Conservation (phyloP, 257 asterid genomes). For the Lantana camara region DNA sequence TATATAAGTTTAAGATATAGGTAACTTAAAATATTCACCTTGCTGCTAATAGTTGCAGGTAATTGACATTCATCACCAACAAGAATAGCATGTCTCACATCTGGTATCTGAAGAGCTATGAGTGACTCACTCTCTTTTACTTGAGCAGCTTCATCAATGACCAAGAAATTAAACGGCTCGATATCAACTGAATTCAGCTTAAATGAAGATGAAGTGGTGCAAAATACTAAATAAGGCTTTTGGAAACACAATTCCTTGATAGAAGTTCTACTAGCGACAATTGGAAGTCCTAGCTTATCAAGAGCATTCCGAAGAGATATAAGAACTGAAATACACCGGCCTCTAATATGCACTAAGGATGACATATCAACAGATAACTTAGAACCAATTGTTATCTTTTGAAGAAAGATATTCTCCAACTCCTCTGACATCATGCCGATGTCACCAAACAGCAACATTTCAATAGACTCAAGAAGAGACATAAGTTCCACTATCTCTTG, state of each 20-base stretch:
- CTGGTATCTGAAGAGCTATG: constrained; percentile 50
- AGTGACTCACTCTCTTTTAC: constrained; percentile 58
- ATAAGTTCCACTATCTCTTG: constrained; percentile 31
- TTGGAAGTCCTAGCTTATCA: constrained; percentile 36
- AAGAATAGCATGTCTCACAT: constrained; percentile 48
- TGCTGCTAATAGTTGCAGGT: constrained; percentile 53
- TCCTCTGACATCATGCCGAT: constrained; percentile 31
- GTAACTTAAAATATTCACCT: constrained; percentile 33
- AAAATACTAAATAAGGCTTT: constrained; percentile 51
- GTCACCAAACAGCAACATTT: constrained; percentile 38
- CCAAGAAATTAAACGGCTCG: constrained; percentile 44
- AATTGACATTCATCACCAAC: constrained; percentile 63
- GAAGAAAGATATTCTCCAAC: constrained; percentile 32
- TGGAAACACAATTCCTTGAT: constrained; percentile 39
- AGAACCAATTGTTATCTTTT: neutral
- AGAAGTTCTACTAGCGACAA: neutral
- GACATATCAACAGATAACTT: constrained; percentile 15
- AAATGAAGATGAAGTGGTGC: constrained; percentile 55
- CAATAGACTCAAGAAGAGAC: constrained; percentile 33
- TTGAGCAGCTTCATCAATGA: constrained; percentile 70
- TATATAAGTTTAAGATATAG: too few species aligned
- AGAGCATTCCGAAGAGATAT: constrained; percentile 37
- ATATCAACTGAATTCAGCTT: constrained; percentile 35
- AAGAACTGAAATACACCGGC: constrained; percentile 31
- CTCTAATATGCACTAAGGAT: constrained; percentile 27